Evolutionary conservation across 148 eudicot genomes (phyloP), one percentile per base, ranked within the genome.

Genomic region (Cornus florida): DNA sequence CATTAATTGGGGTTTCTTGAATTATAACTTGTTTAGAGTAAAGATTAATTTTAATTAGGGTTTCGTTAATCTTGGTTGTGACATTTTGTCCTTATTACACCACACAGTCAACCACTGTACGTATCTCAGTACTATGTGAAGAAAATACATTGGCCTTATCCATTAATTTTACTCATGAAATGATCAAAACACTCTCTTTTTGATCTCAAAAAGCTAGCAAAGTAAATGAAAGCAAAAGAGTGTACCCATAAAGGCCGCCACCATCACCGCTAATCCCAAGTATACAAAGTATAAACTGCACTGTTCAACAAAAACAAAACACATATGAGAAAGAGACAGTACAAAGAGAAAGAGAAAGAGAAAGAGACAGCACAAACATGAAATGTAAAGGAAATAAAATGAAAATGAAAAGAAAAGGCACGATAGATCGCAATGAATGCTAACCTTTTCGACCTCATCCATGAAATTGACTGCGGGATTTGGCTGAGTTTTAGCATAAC

Each of bases 191-290:
- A n/a, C 20, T 20, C 20, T 41, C 69, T 59, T 35, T 23, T n/a
- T 28, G 0, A 28, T 28, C 32, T 10, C 69, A 16, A 78, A 79
- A 57, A 4, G 28, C 28, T 28, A 83, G 19, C 1, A 17, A 76
- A 60, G 5, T 41, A 77, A 46, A 68, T 35, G 46, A 50, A 83
- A n/a, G 13, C 68, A 59, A 50, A 23, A 66, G 38, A 66, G 72
- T 69, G 86, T 92, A 95, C 98, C 98, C 97, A 93, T 86, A 84
- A 95, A 95, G 74, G 97, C 98, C 67, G 86, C 84, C 78, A 85
- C 90, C 85, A 90, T 82, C 71, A 93, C 97, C 73, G 84, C 93
- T 73, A 90, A 66, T 79, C 98, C 98, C 92, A 95, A 82, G 92
- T 84, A 89, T 31, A 93, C 97, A 70, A 91, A 93, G 89, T 88